phyloP scores from a whole-genome alignment of 164 flowering plant genomes.

The Sedum album region DNA sequence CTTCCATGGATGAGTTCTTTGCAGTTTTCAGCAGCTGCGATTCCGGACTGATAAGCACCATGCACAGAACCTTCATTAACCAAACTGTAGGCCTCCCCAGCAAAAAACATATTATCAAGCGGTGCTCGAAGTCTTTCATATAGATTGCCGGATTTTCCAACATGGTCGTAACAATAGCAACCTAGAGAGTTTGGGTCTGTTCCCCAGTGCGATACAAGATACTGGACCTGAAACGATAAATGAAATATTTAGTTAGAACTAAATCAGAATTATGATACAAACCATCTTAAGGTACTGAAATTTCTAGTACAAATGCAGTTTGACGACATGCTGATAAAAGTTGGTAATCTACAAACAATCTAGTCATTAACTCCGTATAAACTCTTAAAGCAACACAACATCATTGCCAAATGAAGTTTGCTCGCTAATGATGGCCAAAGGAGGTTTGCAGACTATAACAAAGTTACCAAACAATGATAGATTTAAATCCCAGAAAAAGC shows the following conservation, averaged over 20 bases:
- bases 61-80: slow-evolving; percentile 91
- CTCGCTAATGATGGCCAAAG: neutral
- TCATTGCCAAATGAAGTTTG: neutral
- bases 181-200: slow-evolving; percentile 74
- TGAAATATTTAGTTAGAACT: too few relatives aligned
- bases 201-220: slow-evolving; percentile 91
- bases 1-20: slow-evolving; percentile 30
- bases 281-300: neutral
- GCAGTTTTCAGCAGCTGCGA: slow-evolving; percentile 66
- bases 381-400: neutral
- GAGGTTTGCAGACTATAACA: neutral
- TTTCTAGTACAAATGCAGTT: neutral
- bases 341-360: neutral
- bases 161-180: slow-evolving; percentile 70
- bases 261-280: neutral
- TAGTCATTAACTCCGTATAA: neutral
- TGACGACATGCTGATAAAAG: neutral
- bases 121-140: slow-evolving; percentile 71
- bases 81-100: slow-evolving; percentile 83
- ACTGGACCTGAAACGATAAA: slow-evolving; percentile 43
- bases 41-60: slow-evolving; percentile 74
- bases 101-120: slow-evolving; percentile 68
- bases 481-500: slow-evolving; percentile 13
- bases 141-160: slow-evolving; percentile 63
- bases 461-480: neutral